Conservation (phyloP, 2,329 filamentous ascomycete genomes). For the Lachnum nothofagi region DNA sequence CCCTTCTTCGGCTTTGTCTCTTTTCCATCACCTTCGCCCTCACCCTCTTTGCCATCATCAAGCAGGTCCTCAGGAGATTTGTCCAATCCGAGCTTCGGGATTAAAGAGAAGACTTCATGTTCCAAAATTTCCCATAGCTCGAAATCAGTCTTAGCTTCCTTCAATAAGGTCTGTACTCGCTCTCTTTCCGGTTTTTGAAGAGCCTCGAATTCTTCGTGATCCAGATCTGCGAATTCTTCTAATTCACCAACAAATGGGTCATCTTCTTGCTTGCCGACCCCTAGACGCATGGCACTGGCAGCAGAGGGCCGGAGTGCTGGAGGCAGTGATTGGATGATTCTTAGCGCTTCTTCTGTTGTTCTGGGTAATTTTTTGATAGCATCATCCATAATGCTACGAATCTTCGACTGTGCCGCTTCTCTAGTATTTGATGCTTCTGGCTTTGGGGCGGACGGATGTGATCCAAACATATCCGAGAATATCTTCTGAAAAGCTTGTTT, state of each 20-base stretch:
- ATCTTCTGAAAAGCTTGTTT: conserved; percentile 46
- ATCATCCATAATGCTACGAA: conserved; percentile 19
- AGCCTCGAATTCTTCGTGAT: conserved; percentile 17
- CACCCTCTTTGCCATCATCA: conserved; percentile 8
- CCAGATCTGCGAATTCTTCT: conserved; percentile 5
- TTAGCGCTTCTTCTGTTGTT: conserved; percentile 14
- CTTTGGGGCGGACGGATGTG: too few relatives aligned
- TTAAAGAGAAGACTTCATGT: conserved; percentile 58
- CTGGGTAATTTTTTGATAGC: conserved; percentile 7
- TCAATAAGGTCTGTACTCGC: conserved; percentile 52
- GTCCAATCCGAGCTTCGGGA: conserved; percentile 50
- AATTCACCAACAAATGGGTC: conserved; percentile 7
- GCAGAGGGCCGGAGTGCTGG: conserved; percentile 28
- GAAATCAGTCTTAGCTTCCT: conserved; percentile 52
- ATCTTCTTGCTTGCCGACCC: neutral
- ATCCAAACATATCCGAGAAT: conserved; percentile 53
- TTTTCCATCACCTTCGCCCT: conserved; percentile 4
- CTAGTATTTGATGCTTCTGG: conserved; percentile 19
- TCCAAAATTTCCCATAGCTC: conserved; percentile 65
- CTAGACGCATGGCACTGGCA: conserved; percentile 29
- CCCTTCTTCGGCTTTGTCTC: conserved; percentile 3
- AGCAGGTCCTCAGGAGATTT: conserved; percentile 17
- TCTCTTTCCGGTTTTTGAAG: conserved; percentile 42
- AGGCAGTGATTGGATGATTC: conserved; percentile 28
- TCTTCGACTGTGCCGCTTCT: conserved; percentile 16